phyloP scores from a whole-genome alignment of 345 rosid species.

The Euclidium syriacum region DNA sequence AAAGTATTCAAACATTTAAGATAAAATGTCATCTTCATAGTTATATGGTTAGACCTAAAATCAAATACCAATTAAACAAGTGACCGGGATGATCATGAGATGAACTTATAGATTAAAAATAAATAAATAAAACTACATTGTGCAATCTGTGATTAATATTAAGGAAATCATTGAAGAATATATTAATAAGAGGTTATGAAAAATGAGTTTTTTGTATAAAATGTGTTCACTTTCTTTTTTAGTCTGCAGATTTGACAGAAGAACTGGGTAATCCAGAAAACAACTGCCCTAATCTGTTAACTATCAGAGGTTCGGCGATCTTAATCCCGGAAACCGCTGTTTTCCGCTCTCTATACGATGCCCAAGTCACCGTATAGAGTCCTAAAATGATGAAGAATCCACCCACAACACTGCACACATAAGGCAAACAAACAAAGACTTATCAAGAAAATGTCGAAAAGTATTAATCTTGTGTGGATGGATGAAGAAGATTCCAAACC shows the following conservation, averaged over 20 bases:
- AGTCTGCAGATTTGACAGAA: constrained; percentile 40
- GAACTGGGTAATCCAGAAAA: constrained; percentile 36
- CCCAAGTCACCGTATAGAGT: constrained; percentile 91
- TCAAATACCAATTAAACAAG: background rate
- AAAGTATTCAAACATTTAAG: background rate
- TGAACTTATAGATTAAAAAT: background rate
- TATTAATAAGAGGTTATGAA: background rate
- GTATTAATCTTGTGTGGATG: background rate
- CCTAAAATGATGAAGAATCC: constrained; percentile 75
- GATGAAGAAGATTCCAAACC: constrained; percentile 36
- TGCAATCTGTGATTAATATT: background rate
- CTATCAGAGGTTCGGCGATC: constrained; percentile 46
- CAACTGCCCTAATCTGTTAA: constrained; percentile 43
- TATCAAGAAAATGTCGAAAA: background rate
- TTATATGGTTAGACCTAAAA: background rate
- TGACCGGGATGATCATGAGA: too few species aligned
- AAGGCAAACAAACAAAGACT: background rate
- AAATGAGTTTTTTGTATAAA: background rate
- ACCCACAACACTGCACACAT: constrained; percentile 59
- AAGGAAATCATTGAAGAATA: background rate
- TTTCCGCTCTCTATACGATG: constrained; percentile 57
- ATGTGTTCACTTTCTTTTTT: constrained; percentile 6
- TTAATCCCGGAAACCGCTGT: constrained; percentile 22
- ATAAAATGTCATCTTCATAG: constrained; percentile 10
- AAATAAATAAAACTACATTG: background rate